Percentiles rank a stretch among this genome's conserved stretches.
Evolutionary conservation across 23 red algal species (phyloP).

Genomic region (Agarophyton chilense): DNA sequence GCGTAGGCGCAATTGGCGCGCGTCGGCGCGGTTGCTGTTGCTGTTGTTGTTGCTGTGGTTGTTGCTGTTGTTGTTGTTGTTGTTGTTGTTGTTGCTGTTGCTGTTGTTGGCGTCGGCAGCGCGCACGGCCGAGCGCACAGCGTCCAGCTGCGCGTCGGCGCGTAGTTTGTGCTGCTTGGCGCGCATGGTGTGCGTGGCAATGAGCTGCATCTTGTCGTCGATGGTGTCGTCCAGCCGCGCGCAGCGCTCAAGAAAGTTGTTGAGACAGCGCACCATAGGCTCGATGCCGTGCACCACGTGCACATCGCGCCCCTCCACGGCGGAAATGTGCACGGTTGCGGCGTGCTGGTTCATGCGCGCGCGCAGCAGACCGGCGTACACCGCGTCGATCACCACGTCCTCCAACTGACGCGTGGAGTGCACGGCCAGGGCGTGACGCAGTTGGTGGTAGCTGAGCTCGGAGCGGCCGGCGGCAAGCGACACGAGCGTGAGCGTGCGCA

Average conservation of each 20-base stretch:
- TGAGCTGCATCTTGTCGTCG: conserved; percentile 47
- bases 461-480: neutral
- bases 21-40: too few relatives aligned
- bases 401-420: conserved; percentile 21
- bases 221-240: conserved; percentile 19
- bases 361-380: conserved; percentile 46
- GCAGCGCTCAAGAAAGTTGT: neutral
- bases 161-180: conserved; percentile 12
- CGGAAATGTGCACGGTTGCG: conserved; percentile 1
- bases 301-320: conserved; percentile 52
- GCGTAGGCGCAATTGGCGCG: neutral
- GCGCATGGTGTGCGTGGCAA: conserved; percentile 1
- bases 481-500: conserved; percentile 54
- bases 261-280: conserved; percentile 30
- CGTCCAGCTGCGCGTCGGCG: conserved; percentile 4
- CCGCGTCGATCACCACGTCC: conserved; percentile 45
- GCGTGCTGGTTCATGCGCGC: conserved; percentile 63
- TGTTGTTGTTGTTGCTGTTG: too few relatives aligned
- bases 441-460: conserved; percentile 23
- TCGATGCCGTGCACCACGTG: neutral
- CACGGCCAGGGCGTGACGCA: conserved; percentile 2
- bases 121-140: neutral
- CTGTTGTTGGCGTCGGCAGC: too few relatives aligned
- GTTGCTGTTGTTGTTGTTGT: too few relatives aligned
- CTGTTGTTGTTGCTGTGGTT: too few relatives aligned